These are phyloP conservation scores for Orbilia oligospora DNA, from an alignment of 2,329 filamentous ascomycete genomes.

Conservation along the genomic window DNA sequence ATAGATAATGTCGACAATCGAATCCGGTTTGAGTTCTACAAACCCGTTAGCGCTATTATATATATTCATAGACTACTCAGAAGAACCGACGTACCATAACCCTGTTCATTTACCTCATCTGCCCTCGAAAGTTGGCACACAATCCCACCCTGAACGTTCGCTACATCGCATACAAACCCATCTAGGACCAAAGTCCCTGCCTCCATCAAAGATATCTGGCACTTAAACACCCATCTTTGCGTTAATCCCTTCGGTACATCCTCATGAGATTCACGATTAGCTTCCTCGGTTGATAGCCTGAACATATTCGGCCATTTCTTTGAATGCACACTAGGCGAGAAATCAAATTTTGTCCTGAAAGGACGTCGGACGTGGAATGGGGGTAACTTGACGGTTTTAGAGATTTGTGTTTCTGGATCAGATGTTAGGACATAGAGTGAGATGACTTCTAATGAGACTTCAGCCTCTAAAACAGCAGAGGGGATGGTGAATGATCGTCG, in stretches of 20 bases:
- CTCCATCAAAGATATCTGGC: conserved; percentile 69
- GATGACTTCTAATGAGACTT: conserved; percentile 63
- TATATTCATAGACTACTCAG: not conserved
- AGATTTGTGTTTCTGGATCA: conserved; percentile 84
- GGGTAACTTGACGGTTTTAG: conserved; percentile 78
- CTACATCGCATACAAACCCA: conserved; percentile 45
- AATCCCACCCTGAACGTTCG: conserved; percentile 54
- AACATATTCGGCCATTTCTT: conserved; percentile 92
- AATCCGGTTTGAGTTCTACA: conserved; percentile 55
- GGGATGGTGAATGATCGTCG: conserved; percentile 62
- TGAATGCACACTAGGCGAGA: conserved; percentile 82
- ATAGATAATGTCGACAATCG: conserved; percentile 75
- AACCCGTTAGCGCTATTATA: conserved; percentile 2
- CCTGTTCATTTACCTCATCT: conserved; percentile 41
- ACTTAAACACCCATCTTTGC: conserved; percentile 85
- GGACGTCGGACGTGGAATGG: conserved; percentile 80
- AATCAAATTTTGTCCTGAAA: conserved; percentile 92
- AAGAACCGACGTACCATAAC: conserved; percentile 17
- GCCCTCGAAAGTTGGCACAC: conserved; percentile 43
- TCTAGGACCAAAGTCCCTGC: conserved; percentile 29
- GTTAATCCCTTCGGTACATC: conserved; percentile 74
- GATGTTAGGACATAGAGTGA: conserved; percentile 83
- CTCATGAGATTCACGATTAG: conserved; percentile 63
- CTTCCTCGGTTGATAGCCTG: conserved; percentile 66
- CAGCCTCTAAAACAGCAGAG: conserved; percentile 62